phyloP scores from a whole-genome alignment of 1,139 yeast species.

The Kazachstania sp. region DNA sequence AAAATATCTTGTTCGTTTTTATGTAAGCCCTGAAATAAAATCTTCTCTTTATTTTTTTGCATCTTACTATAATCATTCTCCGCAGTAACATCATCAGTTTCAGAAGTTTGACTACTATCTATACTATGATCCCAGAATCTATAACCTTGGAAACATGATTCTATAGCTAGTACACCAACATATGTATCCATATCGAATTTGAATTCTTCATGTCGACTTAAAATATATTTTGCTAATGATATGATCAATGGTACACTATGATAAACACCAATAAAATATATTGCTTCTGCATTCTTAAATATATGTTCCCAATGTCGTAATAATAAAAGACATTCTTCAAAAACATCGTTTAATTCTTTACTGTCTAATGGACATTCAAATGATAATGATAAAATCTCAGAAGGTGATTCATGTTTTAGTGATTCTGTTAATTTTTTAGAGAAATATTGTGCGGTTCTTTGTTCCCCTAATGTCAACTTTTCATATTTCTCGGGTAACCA shows the following conservation, averaged over 20 bases:
- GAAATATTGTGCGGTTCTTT: slow-evolving; percentile 22
- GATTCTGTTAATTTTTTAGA: slow-evolving; percentile 21
- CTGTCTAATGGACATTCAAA: slow-evolving; percentile 25
- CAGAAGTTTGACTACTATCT: slow-evolving; percentile 10
- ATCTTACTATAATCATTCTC: slow-evolving; percentile 21
- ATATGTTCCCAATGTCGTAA: slow-evolving; percentile 22
- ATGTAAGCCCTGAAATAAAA: slow-evolving; percentile 24
- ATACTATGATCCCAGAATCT: slow-evolving; percentile 31
- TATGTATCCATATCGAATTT: slow-evolving; percentile 12
- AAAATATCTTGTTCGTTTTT: slow-evolving; percentile 22
- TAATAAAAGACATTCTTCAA: slow-evolving; percentile 19
- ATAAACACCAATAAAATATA: slow-evolving; percentile 27
- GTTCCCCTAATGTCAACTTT: slow-evolving; percentile 22
- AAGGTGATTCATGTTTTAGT: slow-evolving; percentile 15
- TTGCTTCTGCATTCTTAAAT: slow-evolving; percentile 21
- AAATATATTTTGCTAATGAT: slow-evolving; percentile 17
- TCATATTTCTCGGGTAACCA: slow-evolving; percentile 30
- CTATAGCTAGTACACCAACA: slow-evolving; percentile 26
- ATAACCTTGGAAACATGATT: slow-evolving; percentile 29
- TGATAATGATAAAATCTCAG: slow-evolving; percentile 19
- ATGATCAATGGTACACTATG: slow-evolving; percentile 29
- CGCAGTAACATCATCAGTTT: slow-evolving; percentile 11
- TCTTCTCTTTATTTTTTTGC: slow-evolving; percentile 26
- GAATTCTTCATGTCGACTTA: slow-evolving; percentile 12
- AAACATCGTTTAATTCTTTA: slow-evolving; percentile 13